phyloP scores from a whole-genome alignment of 2,329 filamentous ascomycete genomes.

The Alternaria ethzedia region DNA sequence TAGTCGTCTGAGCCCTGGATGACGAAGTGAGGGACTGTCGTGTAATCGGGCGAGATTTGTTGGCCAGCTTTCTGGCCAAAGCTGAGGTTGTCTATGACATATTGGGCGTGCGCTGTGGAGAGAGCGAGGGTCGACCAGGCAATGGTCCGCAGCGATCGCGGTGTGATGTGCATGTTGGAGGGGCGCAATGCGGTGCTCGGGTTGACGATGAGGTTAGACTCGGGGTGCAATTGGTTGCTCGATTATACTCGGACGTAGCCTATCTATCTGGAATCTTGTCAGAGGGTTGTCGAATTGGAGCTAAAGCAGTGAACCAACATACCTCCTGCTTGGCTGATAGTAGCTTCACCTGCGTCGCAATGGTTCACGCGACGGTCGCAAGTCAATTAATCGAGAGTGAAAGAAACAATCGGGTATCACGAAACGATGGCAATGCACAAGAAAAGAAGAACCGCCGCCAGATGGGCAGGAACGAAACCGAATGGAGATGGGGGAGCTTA shows the following conservation, averaged over 20 bases:
- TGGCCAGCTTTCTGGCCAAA: constrained; percentile 71
- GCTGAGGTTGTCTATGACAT: constrained; percentile 74
- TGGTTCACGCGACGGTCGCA: constrained; percentile 23
- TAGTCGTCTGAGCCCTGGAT: constrained; percentile 61
- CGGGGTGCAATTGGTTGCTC: background rate
- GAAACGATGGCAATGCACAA: constrained; percentile 19
- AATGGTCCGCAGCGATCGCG: constrained; percentile 50
- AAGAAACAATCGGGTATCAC: constrained; percentile 37
- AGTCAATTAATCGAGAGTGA: constrained; percentile 6
- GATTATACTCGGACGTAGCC: background rate
- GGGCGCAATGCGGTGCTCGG: constrained; percentile 13
- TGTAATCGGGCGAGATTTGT: constrained; percentile 70
- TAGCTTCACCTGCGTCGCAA: constrained; percentile 28
- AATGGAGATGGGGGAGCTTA: constrained; percentile 29
- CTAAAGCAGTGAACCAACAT: constrained; percentile 1
- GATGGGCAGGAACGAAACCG: constrained; percentile 27
- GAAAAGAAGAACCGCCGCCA: constrained; percentile 25
- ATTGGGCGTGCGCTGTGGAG: constrained; percentile 65
- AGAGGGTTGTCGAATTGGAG: background rate
- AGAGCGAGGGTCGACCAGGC: constrained; percentile 53
- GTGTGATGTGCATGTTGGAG: constrained; percentile 41
- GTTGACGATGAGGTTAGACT: background rate
- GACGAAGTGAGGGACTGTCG: constrained; percentile 63
- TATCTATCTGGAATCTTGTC: background rate
- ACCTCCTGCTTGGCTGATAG: constrained; percentile 18